Percentiles rank a stretch among this genome's conserved stretches.
phyloP scores from a whole-genome alignment of 768 basidiomycete species.

The Mycena kentingensis region DNA sequence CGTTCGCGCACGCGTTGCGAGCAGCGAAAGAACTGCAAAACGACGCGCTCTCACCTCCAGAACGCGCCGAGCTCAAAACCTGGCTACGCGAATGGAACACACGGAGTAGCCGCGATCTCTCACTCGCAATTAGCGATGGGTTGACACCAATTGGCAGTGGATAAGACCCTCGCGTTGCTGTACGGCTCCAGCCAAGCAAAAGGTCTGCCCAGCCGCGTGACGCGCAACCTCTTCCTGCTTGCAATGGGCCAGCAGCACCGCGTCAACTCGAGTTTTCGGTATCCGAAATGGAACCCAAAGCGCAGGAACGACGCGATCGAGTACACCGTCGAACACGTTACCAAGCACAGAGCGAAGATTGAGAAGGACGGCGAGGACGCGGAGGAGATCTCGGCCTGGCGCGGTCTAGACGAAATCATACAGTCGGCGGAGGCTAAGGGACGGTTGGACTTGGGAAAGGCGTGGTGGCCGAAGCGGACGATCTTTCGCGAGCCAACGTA shows the following conservation, averaged over 20 bases:
- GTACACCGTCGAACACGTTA: slow-evolving; percentile 16
- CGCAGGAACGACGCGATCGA: slow-evolving; percentile 20
- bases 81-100: slow-evolving; percentile 59
- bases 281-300: slow-evolving; percentile 42
- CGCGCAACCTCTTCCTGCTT: slow-evolving; percentile 54
- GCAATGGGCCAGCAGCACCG: slow-evolving; percentile 37
- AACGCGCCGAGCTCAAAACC: slow-evolving; percentile 34
- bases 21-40: slow-evolving; percentile 45
- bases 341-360: background rate
- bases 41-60: slow-evolving; percentile 21
- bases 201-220: slow-evolving; percentile 61
- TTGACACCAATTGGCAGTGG: slow-evolving; percentile 46
- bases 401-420: background rate
- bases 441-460: background rate
- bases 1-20: slow-evolving; percentile 52
- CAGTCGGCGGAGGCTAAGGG: background rate
- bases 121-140: background rate
- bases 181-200: slow-evolving; percentile 63
- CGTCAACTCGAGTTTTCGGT: slow-evolving; percentile 24
- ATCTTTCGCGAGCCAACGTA: too few species aligned
- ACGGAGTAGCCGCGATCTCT: slow-evolving; percentile 41
- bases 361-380: background rate
- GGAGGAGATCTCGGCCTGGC: background rate
- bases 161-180: slow-evolving; percentile 63
- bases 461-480: background rate